phyloP scores from a whole-genome alignment of 2,329 filamentous ascomycete species.

The Colletotrichum lindemuthianum region DNA sequence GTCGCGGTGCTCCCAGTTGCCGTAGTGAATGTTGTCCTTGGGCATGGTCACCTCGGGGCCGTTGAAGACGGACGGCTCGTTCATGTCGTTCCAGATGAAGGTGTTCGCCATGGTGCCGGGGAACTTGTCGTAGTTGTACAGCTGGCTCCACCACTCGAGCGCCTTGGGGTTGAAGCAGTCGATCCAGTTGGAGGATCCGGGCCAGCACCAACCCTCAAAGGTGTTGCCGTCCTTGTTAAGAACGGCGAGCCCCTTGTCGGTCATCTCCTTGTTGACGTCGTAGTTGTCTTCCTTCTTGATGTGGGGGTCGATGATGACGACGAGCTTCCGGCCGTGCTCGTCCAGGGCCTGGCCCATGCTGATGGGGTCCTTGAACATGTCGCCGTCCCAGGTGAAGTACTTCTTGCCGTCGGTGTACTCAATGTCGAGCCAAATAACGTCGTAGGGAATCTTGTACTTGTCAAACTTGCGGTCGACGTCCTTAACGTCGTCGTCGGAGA shows the following conservation, averaged over 20 bases:
- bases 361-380: conserved; percentile 87
- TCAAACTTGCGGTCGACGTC: conserved; percentile 97
- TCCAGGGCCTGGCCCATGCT: conserved; percentile 91
- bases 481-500: conserved; percentile 95
- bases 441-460: conserved; percentile 94
- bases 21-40: conserved; percentile 94
- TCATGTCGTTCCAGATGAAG: conserved; percentile 99
- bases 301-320: conserved; percentile 95
- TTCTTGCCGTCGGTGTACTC: conserved; percentile 98
- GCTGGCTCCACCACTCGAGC: conserved; percentile 86
- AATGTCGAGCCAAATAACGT: conserved; percentile 98
- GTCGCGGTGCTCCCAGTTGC: conserved; percentile 95
- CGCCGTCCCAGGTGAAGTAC: conserved; percentile 96
- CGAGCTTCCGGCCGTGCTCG: conserved; percentile 86
- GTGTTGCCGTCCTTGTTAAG: conserved; percentile 89
- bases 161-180: conserved; percentile 96
- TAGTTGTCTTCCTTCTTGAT: conserved; percentile 93
- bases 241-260: conserved; percentile 83
- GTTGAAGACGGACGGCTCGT: conserved; percentile 98
- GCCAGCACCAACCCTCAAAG: conserved; percentile 99
- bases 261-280: conserved; percentile 80
- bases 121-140: conserved; percentile 91
- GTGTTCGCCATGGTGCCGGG: conserved; percentile 87
- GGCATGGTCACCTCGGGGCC: conserved; percentile 98
- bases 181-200: conserved; percentile 94